A percentile compares a stretch with the other conserved stretches of the same genome.
These are phyloP conservation scores for Rhypophila decipiens DNA, from an alignment of 495 filamentous ascomycete genomes.

Conservation along the genomic window DNA sequence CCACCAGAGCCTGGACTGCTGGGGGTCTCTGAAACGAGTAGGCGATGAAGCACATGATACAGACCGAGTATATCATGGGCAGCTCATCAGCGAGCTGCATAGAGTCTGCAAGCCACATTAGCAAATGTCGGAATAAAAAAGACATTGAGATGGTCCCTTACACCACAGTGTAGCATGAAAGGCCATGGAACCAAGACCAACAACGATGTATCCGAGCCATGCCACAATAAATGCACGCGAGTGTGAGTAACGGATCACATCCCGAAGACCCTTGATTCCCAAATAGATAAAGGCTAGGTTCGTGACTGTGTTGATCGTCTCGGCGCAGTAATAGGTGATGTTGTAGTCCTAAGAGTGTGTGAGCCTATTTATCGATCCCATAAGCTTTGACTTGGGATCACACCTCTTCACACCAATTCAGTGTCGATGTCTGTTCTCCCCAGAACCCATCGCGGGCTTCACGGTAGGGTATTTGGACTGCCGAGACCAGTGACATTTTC, in stretches of 20 bases:
- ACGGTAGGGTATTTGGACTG: conserved; percentile 59
- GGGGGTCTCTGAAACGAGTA: conserved; percentile 65
- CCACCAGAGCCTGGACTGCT: conserved; percentile 52
- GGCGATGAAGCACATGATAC: conserved; percentile 76
- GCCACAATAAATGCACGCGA: conserved; percentile 66
- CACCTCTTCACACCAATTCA: conserved; percentile 95
- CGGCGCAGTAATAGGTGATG: conserved; percentile 42
- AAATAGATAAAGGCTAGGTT: conserved; percentile 74
- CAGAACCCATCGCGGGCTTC: conserved; percentile 65
- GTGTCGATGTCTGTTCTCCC: conserved; percentile 78
- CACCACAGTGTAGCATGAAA: conserved; percentile 84
- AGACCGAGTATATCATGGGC: conserved; percentile 97
- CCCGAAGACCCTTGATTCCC: conserved; percentile 64
- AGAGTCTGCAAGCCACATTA: conserved; percentile 57
- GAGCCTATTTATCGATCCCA: neutral
- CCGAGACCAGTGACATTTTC: conserved; percentile 12
- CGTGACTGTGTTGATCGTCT: conserved; percentile 57
- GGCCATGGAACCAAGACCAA: conserved; percentile 72
- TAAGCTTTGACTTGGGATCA: neutral
- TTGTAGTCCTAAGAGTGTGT: conserved; percentile 32
- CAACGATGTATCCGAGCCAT: conserved; percentile 69
- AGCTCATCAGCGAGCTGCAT: conserved; percentile 98
- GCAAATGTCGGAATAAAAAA: neutral
- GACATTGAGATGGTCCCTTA: conserved; percentile 25
- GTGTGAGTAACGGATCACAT: conserved; percentile 63